Evolutionary conservation across 1,284 basidiomycete species (phyloP), one percentile per base, ranked within the genome.

Genomic region (Papiliotrema laurentii): DNA sequence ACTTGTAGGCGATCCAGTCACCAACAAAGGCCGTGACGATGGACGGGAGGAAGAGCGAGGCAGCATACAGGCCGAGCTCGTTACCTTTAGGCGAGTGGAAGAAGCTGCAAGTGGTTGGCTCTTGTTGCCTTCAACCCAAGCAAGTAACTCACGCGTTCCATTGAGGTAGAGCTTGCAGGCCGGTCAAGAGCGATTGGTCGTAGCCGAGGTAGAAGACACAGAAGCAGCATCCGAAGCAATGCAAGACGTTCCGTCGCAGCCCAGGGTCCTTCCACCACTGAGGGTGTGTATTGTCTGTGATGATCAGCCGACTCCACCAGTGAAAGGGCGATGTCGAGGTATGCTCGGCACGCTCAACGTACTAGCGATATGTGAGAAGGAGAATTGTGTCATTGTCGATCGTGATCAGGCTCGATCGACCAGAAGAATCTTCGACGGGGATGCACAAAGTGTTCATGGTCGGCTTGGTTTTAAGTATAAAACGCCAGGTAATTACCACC

Each of bases 41-140:
- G 2, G 59, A 55, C 16, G 62, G 62, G 38, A 66, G 54, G 51
- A 55, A 64, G 41, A 64, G 35, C 2, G 45, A 44, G 2, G 64
- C 59, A 3, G 64, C 50, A 34, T 46, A 42, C 13, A 66, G 45
- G 26, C 64, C 62, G 27, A 66, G 62, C 10, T 40, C 43, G 6
- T 54, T 48, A 19, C 58, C 49, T 10, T 42, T 43, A 3, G 64
- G 64, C 2, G 47, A 31, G 24, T 52, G 36, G 40, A 66, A 66
- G 54, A 60, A 66, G 13, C 40, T 49, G 18, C 22, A 9, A 9
- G 10, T 10, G 9, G 10, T 10, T 9, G 10, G 9, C 30, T 31
- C 30, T 9, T 31, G 9, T 31, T n/a, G 24, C 41, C 13, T 37
- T 37, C 11, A 9, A 19, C 35, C 11, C 19, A 13, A 21, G 35